Conservation (phyloP, 768 basidiomycete species). For the Mycena haematopus region DNA sequence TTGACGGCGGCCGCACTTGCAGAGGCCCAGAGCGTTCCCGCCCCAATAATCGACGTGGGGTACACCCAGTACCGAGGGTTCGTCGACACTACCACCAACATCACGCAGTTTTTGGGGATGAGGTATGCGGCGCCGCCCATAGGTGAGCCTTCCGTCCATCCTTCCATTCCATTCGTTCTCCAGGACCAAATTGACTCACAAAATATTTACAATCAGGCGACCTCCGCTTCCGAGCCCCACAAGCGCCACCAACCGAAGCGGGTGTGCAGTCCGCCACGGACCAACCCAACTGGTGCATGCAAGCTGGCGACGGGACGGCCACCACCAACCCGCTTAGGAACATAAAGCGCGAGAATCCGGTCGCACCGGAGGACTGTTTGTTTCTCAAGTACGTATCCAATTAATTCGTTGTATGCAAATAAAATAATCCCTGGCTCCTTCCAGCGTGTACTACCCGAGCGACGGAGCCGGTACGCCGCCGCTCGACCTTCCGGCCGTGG, state of each 20-base stretch:
- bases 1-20: background rate
- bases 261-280: constrained; percentile 11
- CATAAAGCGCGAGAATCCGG: background rate
- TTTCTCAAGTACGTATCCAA: constrained; percentile 36
- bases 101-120: constrained; percentile 33
- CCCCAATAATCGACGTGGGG: constrained; percentile 37
- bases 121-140: constrained; percentile 46
- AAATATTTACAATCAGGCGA: constrained; percentile 22
- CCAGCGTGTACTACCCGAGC: constrained; percentile 20
- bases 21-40: background rate
- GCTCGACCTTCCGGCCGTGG: constrained; percentile 29
- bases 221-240: constrained; percentile 32
- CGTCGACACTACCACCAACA: constrained; percentile 26
- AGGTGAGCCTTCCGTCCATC: constrained; percentile 27
- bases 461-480: constrained; percentile 6
- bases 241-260: constrained; percentile 11
- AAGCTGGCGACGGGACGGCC: constrained; percentile 1
- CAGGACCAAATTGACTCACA: too few relatives aligned
- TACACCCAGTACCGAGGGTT: constrained; percentile 39
- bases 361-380: constrained; percentile 40
- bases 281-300: constrained; percentile 16
- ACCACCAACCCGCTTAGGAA: constrained; percentile 15
- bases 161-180: background rate
- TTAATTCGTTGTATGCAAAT: background rate
- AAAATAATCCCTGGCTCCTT: background rate